These are phyloP conservation scores for Xerocomus potaroensis DNA, from an alignment of 768 basidiomycete species.

Conservation along the genomic window DNA sequence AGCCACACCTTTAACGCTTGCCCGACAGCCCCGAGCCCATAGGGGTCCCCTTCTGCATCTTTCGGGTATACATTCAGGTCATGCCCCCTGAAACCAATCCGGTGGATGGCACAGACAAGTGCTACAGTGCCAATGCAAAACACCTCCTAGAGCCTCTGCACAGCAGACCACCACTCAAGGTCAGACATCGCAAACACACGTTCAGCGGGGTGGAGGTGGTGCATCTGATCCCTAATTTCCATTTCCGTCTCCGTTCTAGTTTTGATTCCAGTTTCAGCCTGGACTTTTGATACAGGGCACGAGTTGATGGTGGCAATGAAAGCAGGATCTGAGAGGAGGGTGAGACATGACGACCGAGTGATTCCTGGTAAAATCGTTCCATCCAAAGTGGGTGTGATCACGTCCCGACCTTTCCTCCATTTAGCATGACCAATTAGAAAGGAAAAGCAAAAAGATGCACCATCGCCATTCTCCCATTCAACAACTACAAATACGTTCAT, in stretches of 20 bases:
- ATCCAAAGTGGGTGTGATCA: constrained; percentile 85
- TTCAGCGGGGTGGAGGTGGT: constrained; percentile 52
- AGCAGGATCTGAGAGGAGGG: no score
- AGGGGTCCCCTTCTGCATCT: constrained; percentile 36
- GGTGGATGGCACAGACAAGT: constrained; percentile 66
- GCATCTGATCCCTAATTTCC: no score
- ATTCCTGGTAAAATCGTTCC: constrained; percentile 92
- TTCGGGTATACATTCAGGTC: no score
- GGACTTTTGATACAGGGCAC: background rate
- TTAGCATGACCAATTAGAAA: background rate
- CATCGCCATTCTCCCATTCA: constrained; percentile 49
- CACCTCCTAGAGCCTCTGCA: constrained; percentile 72
- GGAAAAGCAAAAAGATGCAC: constrained; percentile 26
- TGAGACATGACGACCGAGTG: constrained; percentile 80
- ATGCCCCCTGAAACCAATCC: constrained; percentile 67
- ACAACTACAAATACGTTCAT: constrained; percentile 82
- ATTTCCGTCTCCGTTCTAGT: no score
- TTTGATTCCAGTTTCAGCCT: background rate
- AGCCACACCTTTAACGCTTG: constrained; percentile 68
- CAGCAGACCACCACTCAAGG: constrained; percentile 47
- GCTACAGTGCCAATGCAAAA: constrained; percentile 86
- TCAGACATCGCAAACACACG: constrained; percentile 58
- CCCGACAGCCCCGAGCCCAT: constrained; percentile 53
- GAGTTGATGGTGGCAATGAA: constrained; percentile 21
- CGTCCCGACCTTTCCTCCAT: constrained; percentile 54